These are phyloP conservation scores for Penicillium crystallinum DNA, from an alignment of 495 filamentous ascomycete genomes.

Conservation along the genomic window DNA sequence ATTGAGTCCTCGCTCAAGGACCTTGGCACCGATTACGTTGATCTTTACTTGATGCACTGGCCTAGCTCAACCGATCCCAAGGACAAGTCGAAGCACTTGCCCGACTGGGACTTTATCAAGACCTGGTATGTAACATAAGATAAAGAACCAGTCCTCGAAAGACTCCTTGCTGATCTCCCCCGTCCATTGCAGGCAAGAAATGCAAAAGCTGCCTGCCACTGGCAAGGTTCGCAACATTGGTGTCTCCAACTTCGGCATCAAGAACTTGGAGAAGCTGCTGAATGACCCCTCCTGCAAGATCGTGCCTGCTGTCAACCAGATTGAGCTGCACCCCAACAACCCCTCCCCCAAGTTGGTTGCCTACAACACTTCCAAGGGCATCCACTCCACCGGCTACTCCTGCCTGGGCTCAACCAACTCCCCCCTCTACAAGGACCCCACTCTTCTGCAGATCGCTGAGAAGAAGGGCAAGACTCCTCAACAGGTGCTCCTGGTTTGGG, in stretches of 20 bases:
- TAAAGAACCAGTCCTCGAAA: neutral
- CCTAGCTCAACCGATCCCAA: conserved; percentile 59
- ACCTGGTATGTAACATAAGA: conserved; percentile 51
- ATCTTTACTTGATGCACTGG: conserved; percentile 76
- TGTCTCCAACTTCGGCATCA: conserved; percentile 59
- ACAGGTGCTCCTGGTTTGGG: conserved; percentile 66
- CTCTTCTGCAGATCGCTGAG: conserved; percentile 55
- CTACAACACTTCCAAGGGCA: conserved; percentile 63
- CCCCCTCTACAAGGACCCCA: conserved; percentile 52
- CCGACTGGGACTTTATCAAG: conserved; percentile 76
- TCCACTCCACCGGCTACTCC: conserved; percentile 64
- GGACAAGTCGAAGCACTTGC: conserved; percentile 51
- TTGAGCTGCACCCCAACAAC: conserved; percentile 84
- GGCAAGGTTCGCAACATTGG: conserved; percentile 74
- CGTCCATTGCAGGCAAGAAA: conserved; percentile 48
- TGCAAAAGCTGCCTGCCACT: conserved; percentile 75
- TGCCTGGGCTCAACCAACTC: conserved; percentile 59
- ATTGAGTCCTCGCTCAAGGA: conserved; percentile 63
- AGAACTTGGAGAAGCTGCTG: conserved; percentile 54
- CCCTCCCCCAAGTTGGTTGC: conserved; percentile 74
- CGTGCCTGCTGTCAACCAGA: conserved; percentile 82
- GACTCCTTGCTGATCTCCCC: neutral
- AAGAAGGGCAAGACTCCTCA: conserved; percentile 62
- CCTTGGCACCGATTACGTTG: conserved; percentile 71
- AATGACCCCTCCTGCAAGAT: conserved; percentile 53